Percentiles rank a stretch among this genome's conserved stretches.
phyloP scores from a whole-genome alignment of 164 flowering plant genomes.

The Vitis amurensis region DNA sequence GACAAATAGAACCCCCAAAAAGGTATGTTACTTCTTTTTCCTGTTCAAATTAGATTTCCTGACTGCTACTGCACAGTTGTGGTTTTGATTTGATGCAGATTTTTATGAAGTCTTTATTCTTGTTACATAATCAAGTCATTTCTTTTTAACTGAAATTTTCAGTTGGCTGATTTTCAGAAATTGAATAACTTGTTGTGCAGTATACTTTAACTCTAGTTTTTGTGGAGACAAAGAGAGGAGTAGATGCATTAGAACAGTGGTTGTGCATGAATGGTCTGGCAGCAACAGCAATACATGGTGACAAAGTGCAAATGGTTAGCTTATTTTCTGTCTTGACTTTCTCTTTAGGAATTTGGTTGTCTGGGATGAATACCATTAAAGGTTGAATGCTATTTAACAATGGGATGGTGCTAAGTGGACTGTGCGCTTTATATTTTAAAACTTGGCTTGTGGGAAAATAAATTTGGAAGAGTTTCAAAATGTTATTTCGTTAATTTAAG shows the following conservation, averaged over 20 bases:
- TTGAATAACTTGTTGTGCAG: conserved; percentile 27
- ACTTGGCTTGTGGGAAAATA: background rate
- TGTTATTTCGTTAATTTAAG: background rate
- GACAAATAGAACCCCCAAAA: conserved; percentile 28
- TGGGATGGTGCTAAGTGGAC: too few relatives aligned
- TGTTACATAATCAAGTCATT: background rate
- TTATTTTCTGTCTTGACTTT: background rate
- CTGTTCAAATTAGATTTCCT: background rate
- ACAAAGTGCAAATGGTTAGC: conserved; percentile 55
- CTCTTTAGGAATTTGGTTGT: background rate
- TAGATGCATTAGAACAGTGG: conserved; percentile 53
- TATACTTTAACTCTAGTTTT: conserved; percentile 52
- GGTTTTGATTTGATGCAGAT: background rate
- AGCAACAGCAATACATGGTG: conserved; percentile 67
- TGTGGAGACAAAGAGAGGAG: conserved; percentile 68
- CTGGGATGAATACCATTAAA: background rate
- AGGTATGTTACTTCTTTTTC: conserved; percentile 19
- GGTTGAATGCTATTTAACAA: background rate
- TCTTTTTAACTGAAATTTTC: background rate
- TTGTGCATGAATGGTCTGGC: conserved; percentile 48
- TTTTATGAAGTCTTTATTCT: background rate
- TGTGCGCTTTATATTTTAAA: background rate
- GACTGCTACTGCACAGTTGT: background rate
- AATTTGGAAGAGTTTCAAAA: background rate
- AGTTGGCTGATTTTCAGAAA: background rate